Evolutionary conservation across 495 filamentous ascomycete species (phyloP), one percentile per base, ranked within the genome.

Genomic region (Cetradonia linearis): DNA sequence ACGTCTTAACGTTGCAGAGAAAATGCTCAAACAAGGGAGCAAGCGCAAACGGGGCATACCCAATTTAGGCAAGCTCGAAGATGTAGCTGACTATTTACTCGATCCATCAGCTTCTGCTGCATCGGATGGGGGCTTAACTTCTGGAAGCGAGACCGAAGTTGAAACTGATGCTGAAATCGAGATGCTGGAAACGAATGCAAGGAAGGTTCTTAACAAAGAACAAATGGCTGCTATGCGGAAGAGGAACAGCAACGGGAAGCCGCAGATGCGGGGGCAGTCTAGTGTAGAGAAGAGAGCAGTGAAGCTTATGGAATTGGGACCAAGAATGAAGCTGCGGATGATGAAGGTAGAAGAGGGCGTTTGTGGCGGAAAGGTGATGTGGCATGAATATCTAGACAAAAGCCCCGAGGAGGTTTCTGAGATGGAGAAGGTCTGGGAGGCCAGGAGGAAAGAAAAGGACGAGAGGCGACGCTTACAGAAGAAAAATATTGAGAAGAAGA

Each of bases 81-180:
- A 99, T 74, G 91, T 96, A 18, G 87, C 93, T 3, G 94, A 99
- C 69, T 99, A 92, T 67, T 85, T 99, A 66, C 85, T 96, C 57
- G 84, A 88, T 60, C 84, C 84, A 0, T 84, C 86, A n/a, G 88
- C 86, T 16, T 87, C 85, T 46, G 20, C 42, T 46, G 89, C 86
- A 27, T 81, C 82, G 44, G 81, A 77, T 47, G 76, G 79, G 20
- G 91, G 92, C 2, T 99, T 95, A 69, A 86, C 90, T 64, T 93
- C 89, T 13, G 96, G 89, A 1, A 92, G 86, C 67, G 93, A 94
- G 49, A 92, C 86, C 53, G 94, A 99, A 65, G 71, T 87, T 49
- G 94, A 96, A 44, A 95, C 91, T 1, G 94, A 97, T 69, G 91
- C 90, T 37, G 93, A 97, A 70, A 89, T 99, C 40, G 94, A 99